Base-by-base conservation (phyloP, 2,329 filamentous ascomycete genomes). In the Penicillium sp. region DNA sequence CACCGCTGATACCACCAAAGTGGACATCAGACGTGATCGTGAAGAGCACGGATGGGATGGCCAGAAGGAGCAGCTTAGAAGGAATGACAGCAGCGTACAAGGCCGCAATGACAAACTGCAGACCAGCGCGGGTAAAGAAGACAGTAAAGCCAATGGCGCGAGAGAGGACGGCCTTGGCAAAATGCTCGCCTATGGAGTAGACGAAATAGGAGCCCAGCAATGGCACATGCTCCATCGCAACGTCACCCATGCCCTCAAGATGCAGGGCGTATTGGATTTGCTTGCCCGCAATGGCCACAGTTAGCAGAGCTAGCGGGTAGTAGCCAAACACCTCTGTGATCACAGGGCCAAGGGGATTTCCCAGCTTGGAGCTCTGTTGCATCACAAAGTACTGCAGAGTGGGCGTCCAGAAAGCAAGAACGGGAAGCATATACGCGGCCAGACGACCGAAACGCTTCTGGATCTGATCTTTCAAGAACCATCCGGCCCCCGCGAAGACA, bases 381-480 rank as follows among this genome's bases (percentile, higher is more conserved):
- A 84, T 85, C n/a, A 93, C 68, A 37, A 83, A 76, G 62, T 79
- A 85, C 64, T 96, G 89, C 13, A 85, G 67, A 7, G 80, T 73
- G 0, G 90, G 90, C 20, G 87, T 80, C 71, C 82, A 89, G 49
- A 86, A 78, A 4, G 89, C 87, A 34, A 93, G 70, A 7, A 94
- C 69, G 3, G 89, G 86, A 5, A 93, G 73, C 51, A 85, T 70
- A 42, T 74, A 66, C 18, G 63, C 60, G 57, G 61, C 71, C 59
- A 47, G 78, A 66, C 64, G 75, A 66, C 63, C 78, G 29, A 62
- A 74, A 69, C 67, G 82, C 49, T 59, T 66, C 49, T 67, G 64
- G 7, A 72, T 63, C 10, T 76, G 71, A 39, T 84, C 64, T 62
- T 86, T 87, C 22, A 78, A 76, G 7, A 86, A 77, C 79, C 87